Conservation (phyloP, 2,329 filamentous ascomycete species). For the Trichoderma cornu-damae region DNA sequence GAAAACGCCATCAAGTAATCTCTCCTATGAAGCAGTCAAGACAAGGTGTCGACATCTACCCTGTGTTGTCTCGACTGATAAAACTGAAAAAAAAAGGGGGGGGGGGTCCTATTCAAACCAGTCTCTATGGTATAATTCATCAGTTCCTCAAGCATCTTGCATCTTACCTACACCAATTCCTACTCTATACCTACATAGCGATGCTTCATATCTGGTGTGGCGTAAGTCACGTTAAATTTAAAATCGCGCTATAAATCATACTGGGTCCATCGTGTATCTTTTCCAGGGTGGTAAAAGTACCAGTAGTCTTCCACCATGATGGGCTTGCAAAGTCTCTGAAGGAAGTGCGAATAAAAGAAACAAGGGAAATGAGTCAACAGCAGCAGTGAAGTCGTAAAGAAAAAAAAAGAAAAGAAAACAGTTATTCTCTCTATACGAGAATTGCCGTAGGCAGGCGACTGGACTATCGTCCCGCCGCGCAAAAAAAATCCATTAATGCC, state of each 20-base stretch:
- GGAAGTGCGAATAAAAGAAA: background rate
- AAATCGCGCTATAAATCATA: background rate
- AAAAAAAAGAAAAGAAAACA: background rate
- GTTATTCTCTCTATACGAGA: background rate
- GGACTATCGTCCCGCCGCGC: slow-evolving; percentile 8
- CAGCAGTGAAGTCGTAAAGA: background rate
- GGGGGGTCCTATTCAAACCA: too few species aligned
- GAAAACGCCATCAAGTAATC: background rate
- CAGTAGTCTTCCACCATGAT: background rate
- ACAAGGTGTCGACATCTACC: too few species aligned
- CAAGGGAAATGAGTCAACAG: background rate
- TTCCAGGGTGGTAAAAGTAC: background rate
- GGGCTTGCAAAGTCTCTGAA: background rate
- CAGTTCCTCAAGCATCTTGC: too few species aligned
- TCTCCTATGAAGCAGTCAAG: background rate
- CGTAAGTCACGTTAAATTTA: background rate
- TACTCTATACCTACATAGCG: background rate
- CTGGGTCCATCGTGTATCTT: background rate
- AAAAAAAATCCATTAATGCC: slow-evolving; percentile 16
- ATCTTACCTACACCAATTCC: too few species aligned
- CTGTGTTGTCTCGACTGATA: too few species aligned
- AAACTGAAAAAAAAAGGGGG: too few species aligned
- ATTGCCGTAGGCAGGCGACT: slow-evolving; percentile 1
- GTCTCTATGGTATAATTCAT: background rate
- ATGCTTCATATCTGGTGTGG: background rate